These are phyloP conservation scores for Balansia obtecta DNA, from an alignment of 2,329 filamentous ascomycete species.

Conservation along the genomic window DNA sequence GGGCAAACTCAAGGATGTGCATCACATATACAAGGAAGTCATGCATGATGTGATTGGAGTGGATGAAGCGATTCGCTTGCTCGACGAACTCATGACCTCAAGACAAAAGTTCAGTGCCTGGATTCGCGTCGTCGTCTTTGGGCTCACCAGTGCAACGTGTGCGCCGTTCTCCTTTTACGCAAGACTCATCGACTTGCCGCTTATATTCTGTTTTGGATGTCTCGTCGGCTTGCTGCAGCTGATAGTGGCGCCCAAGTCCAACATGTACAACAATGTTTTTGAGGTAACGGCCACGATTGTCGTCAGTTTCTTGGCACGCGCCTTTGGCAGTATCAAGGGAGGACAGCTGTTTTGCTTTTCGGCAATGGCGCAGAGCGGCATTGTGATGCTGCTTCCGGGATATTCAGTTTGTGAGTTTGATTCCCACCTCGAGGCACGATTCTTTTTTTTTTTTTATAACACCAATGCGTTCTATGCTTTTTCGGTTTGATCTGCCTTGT, in stretches of 20 bases:
- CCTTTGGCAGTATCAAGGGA: conserved; percentile 45
- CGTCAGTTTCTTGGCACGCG: conserved; percentile 49
- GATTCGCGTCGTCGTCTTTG: conserved; percentile 51
- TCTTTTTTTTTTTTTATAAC: too few relatives aligned
- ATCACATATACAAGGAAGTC: conserved; percentile 52
- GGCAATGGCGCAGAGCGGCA: conserved; percentile 50
- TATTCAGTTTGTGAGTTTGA: conserved; percentile 41
- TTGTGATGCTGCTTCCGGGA: conserved; percentile 53
- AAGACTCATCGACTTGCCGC: conserved; percentile 58
- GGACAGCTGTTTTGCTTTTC: conserved; percentile 51
- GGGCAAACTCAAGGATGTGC: conserved; percentile 47
- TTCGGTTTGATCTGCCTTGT: background rate
- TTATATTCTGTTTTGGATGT: conserved; percentile 58
- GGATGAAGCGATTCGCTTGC: conserved; percentile 40
- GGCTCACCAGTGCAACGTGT: conserved; percentile 57
- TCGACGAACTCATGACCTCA: conserved; percentile 42
- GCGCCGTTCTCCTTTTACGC: conserved; percentile 67
- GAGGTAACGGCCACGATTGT: conserved; percentile 50
- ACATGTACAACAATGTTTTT: conserved; percentile 54
- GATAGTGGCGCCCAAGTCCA: conserved; percentile 54
- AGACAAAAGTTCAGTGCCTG: conserved; percentile 41
- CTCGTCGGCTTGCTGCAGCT: conserved; percentile 59
- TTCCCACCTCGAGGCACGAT: background rate
- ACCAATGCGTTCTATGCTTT: background rate
- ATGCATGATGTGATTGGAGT: conserved; percentile 47